A percentile compares a stretch with the other conserved stretches of the same genome.
phyloP scores from a whole-genome alignment of 805 yeast species.

The Sugiyamaella americana region DNA sequence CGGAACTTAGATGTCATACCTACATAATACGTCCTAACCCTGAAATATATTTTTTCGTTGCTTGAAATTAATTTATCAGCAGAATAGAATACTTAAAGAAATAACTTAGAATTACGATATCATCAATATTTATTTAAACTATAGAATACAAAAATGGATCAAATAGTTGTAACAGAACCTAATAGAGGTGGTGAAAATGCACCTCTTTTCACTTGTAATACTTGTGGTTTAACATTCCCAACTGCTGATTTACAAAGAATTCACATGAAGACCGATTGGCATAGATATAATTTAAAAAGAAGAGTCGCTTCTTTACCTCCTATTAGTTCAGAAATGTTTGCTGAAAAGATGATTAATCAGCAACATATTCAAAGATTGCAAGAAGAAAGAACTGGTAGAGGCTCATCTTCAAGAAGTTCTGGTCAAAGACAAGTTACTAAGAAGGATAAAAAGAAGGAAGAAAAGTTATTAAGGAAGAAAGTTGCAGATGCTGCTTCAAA shows the following conservation, averaged over 20 bases:
- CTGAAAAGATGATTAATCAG: constrained; percentile 54
- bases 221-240: constrained; percentile 77
- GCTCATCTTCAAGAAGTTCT: constrained; percentile 18
- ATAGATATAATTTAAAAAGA: constrained; percentile 88
- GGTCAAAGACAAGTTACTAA: constrained; percentile 33
- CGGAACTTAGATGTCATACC: too few relatives aligned
- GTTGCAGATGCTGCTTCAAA: neutral
- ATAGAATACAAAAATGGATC: too few relatives aligned
- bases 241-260: constrained; percentile 79
- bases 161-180: constrained; percentile 12
- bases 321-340: constrained; percentile 60
- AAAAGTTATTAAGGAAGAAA: constrained; percentile 21
- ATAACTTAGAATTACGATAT: too few relatives aligned
- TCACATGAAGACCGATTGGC: constrained; percentile 99
- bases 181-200: constrained; percentile 16
- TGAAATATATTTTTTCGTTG: neutral
- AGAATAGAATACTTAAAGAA: too few relatives aligned
- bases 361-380: constrained; percentile 21
- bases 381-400: constrained; percentile 22
- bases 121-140: too few relatives aligned
- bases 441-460: constrained; percentile 32
- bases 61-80: neutral
- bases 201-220: constrained; percentile 66
- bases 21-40: neutral
- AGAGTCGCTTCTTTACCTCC: constrained; percentile 81